Base-by-base conservation (phyloP, 768 basidiomycete genomes). In the Psilocybe cubensis region DNA sequence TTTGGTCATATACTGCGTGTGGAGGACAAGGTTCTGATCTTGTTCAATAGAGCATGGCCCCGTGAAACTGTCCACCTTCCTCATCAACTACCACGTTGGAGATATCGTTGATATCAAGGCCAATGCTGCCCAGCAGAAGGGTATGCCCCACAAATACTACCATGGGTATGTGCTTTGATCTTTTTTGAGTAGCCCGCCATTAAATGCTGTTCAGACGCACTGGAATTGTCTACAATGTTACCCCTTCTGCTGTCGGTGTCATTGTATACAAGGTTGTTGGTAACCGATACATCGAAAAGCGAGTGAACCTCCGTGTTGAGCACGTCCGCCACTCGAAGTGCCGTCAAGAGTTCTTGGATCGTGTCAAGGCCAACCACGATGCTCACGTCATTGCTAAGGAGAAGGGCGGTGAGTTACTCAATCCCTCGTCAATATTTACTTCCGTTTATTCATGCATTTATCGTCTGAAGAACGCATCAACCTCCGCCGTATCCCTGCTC, bases 21-120 rank as follows among this genome's bases (percentile, higher is more conserved):
- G 24, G 29, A 50, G 27, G 27, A 44, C n/a, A n/a, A n/a, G 42
- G 56, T 40, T 52, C 47, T 58, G 56, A 58, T 64, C 41, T 62
- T 43, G 48, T 42, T n/a, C 47, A 46, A 46, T 67, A 96, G 92
- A 96, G 70, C 89, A 94, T 73, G 97, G 97, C 71, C 84, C 84
- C 65, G 83, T 95, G 61, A 91, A 91, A 74, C 60, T 98, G 71
- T 95, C 96, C 63, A 98, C 95, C 20, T 98, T 87, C 87, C 80
- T 98, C 70, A 84, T 89, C 77, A 87, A 87, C 80, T 99, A 91
- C 87, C 86, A 86, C 65, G 87, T 98, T 65, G 97, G 97, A 61
- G 97, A 99, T 74, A 97, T 98, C 67, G 97, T 99, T 68, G 97
- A 99, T 80, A 98, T 99, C 86, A 98, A 97, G 83, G 96, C 96